Evolutionary conservation across 2,329 filamentous ascomycete species (phyloP).

Genomic region (Botryotinia globosa): DNA sequence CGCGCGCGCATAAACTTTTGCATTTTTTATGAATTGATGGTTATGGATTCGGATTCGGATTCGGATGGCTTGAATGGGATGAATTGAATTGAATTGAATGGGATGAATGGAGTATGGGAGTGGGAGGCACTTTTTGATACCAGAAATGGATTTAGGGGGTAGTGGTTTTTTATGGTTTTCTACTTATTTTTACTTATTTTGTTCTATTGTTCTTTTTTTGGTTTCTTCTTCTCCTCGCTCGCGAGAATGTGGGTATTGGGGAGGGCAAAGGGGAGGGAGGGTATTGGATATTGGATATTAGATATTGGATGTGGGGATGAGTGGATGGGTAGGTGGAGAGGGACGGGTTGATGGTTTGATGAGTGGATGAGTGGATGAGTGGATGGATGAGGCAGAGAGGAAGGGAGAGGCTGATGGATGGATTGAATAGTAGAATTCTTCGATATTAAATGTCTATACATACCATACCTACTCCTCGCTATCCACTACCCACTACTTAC

Average conservation of each 20-base stretch:
- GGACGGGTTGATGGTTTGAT: too few species aligned
- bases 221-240: too few species aligned
- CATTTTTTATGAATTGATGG: not conserved
- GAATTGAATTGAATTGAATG: not conserved
- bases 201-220: not conserved
- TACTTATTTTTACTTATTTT: not conserved
- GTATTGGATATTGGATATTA: not conserved
- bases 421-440: not conserved
- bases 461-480: not conserved
- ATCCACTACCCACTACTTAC: not conserved
- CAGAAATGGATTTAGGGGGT: slow-evolving; percentile 8
- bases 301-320: not conserved
- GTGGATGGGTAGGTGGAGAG: too few species aligned
- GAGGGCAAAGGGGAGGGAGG: not conserved
- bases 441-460: slow-evolving; percentile 8
- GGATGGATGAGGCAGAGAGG: too few species aligned
- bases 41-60: not conserved
- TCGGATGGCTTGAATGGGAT: too few species aligned
- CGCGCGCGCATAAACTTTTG: not conserved
- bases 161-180: too few species aligned
- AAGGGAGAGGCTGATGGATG: not conserved
- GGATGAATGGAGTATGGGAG: slow-evolving; percentile 24
- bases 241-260: not conserved
- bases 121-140: slow-evolving; percentile 15
- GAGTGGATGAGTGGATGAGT: too few species aligned